phyloP scores from a whole-genome alignment of 345 rosid species.

The Salix exigua region DNA sequence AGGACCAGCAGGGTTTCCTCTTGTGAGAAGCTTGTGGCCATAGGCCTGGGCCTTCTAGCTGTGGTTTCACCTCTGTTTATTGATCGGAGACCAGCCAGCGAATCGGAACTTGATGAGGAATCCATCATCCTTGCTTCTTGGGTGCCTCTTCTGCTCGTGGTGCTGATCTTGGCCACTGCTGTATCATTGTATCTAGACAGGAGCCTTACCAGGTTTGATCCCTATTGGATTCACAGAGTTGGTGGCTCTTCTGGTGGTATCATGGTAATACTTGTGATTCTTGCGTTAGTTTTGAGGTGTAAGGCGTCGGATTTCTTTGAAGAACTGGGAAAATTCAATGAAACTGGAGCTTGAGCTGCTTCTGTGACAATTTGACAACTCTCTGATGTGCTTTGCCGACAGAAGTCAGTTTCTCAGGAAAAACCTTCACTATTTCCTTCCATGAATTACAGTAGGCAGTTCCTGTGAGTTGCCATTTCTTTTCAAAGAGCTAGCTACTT shows the following conservation, averaged over 20 bases:
- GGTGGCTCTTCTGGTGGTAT: constrained; percentile 91
- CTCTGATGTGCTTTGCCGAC: neutral
- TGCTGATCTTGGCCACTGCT: constrained; percentile 49
- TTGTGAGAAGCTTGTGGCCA: constrained; percentile 46
- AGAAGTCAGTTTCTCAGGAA: neutral
- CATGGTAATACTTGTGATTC: constrained; percentile 57
- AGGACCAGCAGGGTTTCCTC: constrained; percentile 36
- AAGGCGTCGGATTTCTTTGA: constrained; percentile 23
- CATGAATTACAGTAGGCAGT: neutral
- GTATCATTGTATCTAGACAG: constrained; percentile 53
- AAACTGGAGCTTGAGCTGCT: neutral
- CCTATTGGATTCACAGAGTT: constrained; percentile 78
- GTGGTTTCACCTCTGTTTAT: constrained; percentile 73
- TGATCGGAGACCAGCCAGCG: constrained; percentile 32
- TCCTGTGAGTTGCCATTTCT: neutral
- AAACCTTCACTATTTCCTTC: neutral
- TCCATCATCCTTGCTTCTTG: constrained; percentile 31
- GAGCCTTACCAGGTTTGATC: constrained; percentile 67
- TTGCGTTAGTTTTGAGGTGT: constrained; percentile 56
- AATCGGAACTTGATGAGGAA: constrained; percentile 42
- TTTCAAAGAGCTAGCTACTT: no score
- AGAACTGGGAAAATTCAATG: neutral
- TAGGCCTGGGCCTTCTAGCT: constrained; percentile 37
- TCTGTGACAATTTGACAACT: no score
- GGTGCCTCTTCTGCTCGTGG: constrained; percentile 53